Base-by-base conservation (phyloP, 768 basidiomycete species). In the Cubamyces lactineus region DNA sequence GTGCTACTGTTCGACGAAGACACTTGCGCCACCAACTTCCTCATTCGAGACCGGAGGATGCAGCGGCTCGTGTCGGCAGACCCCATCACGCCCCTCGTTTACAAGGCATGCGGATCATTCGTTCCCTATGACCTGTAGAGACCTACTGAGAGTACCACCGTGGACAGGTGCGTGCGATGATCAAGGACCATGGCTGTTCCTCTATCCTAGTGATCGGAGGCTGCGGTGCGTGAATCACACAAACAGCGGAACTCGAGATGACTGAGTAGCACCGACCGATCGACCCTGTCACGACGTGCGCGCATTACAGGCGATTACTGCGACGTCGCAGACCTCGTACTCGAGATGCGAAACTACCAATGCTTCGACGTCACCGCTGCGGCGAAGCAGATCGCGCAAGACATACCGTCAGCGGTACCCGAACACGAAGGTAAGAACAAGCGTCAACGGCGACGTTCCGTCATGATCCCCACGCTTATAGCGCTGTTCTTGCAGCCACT, bases 21-120 rank as follows among this genome's bases (percentile, higher is more conserved):
- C 42, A 66, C 67, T 16, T 68, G 67, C 30, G 61, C 67, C 21
- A 68, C 67, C 19, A 66, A 63, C 52, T 65, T 62, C 56, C 55
- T 68, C 47, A 68, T 68, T 21, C 63, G 66, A 3, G 66, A 67
- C 21, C 43, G 60, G 24, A 21, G 66, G 26, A 67, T 67, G 66
- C 63, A 65, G 58, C 55, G 40, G 23, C 61, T 67, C 42, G 45
- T 67, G 34, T 45, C 61, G 11, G 53, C 61, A n/a, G 66, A 62
- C 46, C 61, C 66, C 1, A 65, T 65, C 38, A 63, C 57, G 3
- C 66, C 66, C 3, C 60, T 67, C 7, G 50, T 62, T 1, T 67
- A 58, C 57, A 65, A 67, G 42, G 66, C 53, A 41, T 5, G 34
- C 16, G 11, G 5, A 43, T 8, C 41, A 16, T 26, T 17, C 28